These are phyloP conservation scores for Evansstolkia leycettana DNA, from an alignment of 495 filamentous ascomycete species.

Conservation along the genomic window DNA sequence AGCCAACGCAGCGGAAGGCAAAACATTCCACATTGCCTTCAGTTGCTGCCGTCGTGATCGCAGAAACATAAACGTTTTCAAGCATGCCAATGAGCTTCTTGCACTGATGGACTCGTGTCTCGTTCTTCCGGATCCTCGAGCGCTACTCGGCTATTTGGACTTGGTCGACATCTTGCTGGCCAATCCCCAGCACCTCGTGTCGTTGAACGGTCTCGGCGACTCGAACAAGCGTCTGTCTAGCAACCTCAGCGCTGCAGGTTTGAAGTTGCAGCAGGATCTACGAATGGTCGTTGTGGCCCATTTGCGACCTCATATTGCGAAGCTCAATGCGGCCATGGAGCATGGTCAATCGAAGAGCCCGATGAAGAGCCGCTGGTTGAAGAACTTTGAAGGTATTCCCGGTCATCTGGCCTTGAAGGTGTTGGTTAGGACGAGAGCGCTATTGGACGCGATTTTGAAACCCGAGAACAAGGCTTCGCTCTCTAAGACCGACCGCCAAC, in stretches of 20 bases:
- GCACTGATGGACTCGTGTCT: slow-evolving; percentile 35
- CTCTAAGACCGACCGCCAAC: slow-evolving; percentile 14
- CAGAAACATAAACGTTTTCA: slow-evolving; percentile 50
- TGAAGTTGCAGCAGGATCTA: slow-evolving; percentile 16
- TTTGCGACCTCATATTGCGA: slow-evolving; percentile 16
- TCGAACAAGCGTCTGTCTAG: slow-evolving; percentile 1
- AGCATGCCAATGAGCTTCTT: slow-evolving; percentile 43
- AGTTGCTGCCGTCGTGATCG: slow-evolving; percentile 55
- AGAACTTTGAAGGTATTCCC: slow-evolving; percentile 3
- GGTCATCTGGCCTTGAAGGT: slow-evolving; percentile 11
- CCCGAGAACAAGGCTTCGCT: slow-evolving; percentile 11
- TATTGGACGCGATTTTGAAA: slow-evolving; percentile 22
- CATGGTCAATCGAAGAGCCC: background rate
- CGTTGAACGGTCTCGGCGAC: slow-evolving; percentile 13
- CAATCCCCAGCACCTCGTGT: slow-evolving; percentile 20
- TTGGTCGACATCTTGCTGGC: slow-evolving; percentile 11
- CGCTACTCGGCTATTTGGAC: slow-evolving; percentile 18
- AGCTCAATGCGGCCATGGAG: slow-evolving; percentile 20
- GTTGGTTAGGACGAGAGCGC: slow-evolving; percentile 12
- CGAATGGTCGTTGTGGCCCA: slow-evolving; percentile 9
- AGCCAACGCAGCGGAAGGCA: slow-evolving; percentile 19
- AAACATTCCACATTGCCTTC: slow-evolving; percentile 61
- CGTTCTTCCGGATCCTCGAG: slow-evolving; percentile 22
- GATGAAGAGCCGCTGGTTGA: slow-evolving; percentile 3
- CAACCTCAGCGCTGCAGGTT: slow-evolving; percentile 13